These are phyloP conservation scores for Monosporascus sp. DNA, from an alignment of 2,329 filamentous ascomycete species.

Conservation along the genomic window DNA sequence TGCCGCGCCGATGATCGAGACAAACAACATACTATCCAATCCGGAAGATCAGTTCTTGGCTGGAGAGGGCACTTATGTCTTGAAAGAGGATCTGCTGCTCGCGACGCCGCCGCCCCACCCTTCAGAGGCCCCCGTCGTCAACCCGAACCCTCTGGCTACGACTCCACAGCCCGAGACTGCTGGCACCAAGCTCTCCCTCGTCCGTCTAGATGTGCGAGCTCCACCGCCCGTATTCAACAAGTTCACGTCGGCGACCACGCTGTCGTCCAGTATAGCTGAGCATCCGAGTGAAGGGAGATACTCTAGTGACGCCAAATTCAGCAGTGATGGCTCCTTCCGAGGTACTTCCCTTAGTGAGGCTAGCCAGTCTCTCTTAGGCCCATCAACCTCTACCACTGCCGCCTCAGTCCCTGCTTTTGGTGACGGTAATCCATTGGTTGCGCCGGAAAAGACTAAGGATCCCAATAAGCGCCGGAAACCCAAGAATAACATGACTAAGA, in stretches of 20 bases:
- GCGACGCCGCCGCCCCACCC: conserved; percentile 94
- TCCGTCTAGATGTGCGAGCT: conserved; percentile 62
- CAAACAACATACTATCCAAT: conserved; percentile 80
- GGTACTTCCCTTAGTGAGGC: conserved; percentile 49
- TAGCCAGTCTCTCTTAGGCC: conserved; percentile 21
- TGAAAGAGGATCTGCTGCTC: conserved; percentile 86
- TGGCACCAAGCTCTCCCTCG: conserved; percentile 78
- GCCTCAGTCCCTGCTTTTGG: conserved; percentile 68
- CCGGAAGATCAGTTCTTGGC: conserved; percentile 89
- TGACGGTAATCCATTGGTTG: conserved; percentile 74
- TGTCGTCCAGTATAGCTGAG: conserved; percentile 54
- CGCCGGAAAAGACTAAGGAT: conserved; percentile 61
- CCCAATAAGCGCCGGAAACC: conserved; percentile 82
- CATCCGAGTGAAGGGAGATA: conserved; percentile 55
- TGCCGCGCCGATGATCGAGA: conserved; percentile 77
- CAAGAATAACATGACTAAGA: conserved; percentile 98
- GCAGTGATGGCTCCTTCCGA: conserved; percentile 51
- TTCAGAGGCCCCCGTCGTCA: conserved; percentile 80
- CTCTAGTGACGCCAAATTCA: conserved; percentile 56
- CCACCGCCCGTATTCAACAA: conserved; percentile 51
- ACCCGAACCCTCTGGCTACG: conserved; percentile 87
- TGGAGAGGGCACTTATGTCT: conserved; percentile 87
- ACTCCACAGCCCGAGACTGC: conserved; percentile 75
- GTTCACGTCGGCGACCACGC: conserved; percentile 45
- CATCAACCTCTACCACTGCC: conserved; percentile 31